Conservation (phyloP, 495 filamentous ascomycete species). For the Penicillium herquei region DNA sequence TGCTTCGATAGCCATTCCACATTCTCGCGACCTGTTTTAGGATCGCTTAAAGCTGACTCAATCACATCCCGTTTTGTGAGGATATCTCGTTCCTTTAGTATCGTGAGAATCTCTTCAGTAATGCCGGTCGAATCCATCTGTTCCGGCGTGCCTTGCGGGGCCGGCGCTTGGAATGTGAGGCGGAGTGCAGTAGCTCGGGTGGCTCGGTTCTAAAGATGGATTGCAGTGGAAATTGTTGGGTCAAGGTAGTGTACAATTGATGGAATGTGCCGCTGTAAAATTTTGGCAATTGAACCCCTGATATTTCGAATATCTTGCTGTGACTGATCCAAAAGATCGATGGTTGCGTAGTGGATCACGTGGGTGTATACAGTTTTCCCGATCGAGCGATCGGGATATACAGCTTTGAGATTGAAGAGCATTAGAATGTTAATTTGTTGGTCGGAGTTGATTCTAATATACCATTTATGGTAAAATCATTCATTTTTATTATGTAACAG, state of each 20-base stretch:
- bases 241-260: neutral
- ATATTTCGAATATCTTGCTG: too few relatives aligned
- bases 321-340: neutral
- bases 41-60: constrained; percentile 27
- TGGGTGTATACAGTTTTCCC: constrained; percentile 11
- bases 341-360: constrained; percentile 10
- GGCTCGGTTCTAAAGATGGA: neutral
- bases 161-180: constrained; percentile 3
- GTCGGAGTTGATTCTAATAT: neutral
- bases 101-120: constrained; percentile 9
- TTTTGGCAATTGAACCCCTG: too few relatives aligned
- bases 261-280: too few relatives aligned
- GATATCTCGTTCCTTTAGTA: constrained; percentile 32
- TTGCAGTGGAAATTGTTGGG: neutral
- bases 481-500: neutral
- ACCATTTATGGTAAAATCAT: neutral
- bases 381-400: neutral
- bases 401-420: too few relatives aligned
- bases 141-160: constrained; percentile 8
- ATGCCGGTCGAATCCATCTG: constrained; percentile 10
- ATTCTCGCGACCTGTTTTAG: constrained; percentile 12
- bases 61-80: constrained; percentile 27
- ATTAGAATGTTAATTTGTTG: neutral
- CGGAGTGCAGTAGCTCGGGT: constrained; percentile 4
- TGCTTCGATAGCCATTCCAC: constrained; percentile 36